phyloP scores from a whole-genome alignment of 1,284 basidiomycete genomes.

The Boletus smithii region DNA sequence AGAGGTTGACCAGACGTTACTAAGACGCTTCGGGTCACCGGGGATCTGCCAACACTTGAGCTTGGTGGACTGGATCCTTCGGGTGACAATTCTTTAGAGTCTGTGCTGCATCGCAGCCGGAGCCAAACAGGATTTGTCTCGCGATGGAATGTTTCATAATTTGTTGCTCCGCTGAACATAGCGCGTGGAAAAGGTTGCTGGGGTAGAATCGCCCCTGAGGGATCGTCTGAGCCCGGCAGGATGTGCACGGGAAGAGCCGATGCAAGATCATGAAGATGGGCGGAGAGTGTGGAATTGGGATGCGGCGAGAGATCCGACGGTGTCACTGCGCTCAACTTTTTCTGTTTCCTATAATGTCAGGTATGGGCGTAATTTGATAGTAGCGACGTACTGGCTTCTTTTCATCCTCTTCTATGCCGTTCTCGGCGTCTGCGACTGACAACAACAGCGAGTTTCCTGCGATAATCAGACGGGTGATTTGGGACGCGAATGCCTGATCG shows the following conservation, averaged over 20 bases:
- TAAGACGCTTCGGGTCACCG: constrained; percentile 57
- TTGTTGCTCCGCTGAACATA: constrained; percentile 78
- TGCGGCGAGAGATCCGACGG: constrained; percentile 65
- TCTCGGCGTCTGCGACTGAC: constrained; percentile 39
- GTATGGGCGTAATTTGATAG: constrained; percentile 2
- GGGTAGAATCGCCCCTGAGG: constrained; percentile 84
- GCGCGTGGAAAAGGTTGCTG: constrained; percentile 92
- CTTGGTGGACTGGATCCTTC: constrained; percentile 7
- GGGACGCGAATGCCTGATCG: constrained; percentile 63
- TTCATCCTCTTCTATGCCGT: constrained; percentile 41
- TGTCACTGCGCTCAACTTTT: constrained; percentile 56
- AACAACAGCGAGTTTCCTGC: constrained; percentile 86
- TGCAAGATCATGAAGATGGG: constrained; percentile 70
- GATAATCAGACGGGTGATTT: constrained; percentile 79
- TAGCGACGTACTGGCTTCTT: constrained; percentile 52
- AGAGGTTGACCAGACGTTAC: constrained; percentile 89
- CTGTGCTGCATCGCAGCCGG: constrained; percentile 43
- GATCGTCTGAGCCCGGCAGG: constrained; percentile 84
- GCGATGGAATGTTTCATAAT: constrained; percentile 65
- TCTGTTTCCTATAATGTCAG: constrained; percentile 36
- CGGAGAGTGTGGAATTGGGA: constrained; percentile 69
- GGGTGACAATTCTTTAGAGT: constrained; percentile 18
- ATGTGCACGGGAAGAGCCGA: constrained; percentile 76
- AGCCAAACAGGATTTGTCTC: constrained; percentile 93
- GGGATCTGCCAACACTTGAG: constrained; percentile 18